Evolutionary conservation across 108 stramenopile genomes (phyloP).

Genomic region (Skeletonema grethae): DNA sequence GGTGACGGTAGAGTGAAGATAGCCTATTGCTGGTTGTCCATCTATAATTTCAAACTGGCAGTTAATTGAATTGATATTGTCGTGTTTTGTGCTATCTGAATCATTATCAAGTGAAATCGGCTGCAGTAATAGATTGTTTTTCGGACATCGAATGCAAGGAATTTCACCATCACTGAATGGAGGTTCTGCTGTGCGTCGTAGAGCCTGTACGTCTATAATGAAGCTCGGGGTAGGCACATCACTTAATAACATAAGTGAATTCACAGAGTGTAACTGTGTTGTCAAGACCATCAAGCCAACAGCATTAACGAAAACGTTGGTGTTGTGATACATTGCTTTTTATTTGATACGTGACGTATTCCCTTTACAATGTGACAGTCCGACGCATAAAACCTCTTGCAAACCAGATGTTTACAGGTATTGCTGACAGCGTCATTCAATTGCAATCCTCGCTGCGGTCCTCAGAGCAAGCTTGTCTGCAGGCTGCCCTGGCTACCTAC

Average conservation of each 20-base stretch:
- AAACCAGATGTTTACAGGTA: too few relatives aligned
- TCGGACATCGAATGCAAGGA: constrained; percentile 30
- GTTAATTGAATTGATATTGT: constrained; percentile 22
- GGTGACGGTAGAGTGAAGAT: constrained; percentile 42
- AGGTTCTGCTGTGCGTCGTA: constrained; percentile 36
- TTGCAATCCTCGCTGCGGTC: too few relatives aligned
- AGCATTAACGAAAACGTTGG: neutral
- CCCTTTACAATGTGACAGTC: too few relatives aligned
- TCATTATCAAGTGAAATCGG: constrained; percentile 28
- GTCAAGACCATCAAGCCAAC: neutral
- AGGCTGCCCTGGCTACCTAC: too few relatives aligned
- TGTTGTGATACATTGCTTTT: neutral
- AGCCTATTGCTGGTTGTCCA: constrained; percentile 39
- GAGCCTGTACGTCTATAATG: constrained; percentile 41
- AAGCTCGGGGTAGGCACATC: constrained; percentile 66
- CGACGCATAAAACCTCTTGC: too few relatives aligned
- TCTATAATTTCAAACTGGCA: constrained; percentile 34
- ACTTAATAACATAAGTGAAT: constrained; percentile 46
- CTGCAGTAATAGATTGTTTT: constrained; percentile 21
- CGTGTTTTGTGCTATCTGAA: neutral
- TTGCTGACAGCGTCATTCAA: too few relatives aligned
- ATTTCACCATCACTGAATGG: constrained; percentile 27
- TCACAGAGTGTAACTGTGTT: neutral
- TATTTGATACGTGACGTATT: too few relatives aligned
- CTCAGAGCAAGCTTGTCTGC: too few relatives aligned